A percentile compares a stretch with the other conserved stretches of the same genome.
These are phyloP conservation scores for Stemphylium lycopersici DNA, from an alignment of 2,329 filamentous ascomycete species.

Conservation along the genomic window DNA sequence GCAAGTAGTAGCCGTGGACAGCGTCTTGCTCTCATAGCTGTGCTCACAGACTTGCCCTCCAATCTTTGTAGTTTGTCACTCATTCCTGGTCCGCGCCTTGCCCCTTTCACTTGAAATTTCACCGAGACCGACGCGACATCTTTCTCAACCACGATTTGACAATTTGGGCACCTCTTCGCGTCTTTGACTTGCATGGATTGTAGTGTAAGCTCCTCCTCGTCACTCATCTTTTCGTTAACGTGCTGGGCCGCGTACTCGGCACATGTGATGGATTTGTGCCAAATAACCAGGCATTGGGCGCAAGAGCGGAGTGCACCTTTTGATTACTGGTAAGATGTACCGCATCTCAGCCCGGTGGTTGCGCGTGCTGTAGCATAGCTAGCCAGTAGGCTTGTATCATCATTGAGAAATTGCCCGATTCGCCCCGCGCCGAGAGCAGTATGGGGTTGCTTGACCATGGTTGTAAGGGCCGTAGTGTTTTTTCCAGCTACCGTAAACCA, in stretches of 20 bases:
- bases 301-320: constrained; percentile 33
- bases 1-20: no score
- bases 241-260: constrained; percentile 25
- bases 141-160: constrained; percentile 39
- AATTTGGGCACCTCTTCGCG: constrained; percentile 39
- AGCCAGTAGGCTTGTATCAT: no score
- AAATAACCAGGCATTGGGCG: constrained; percentile 28
- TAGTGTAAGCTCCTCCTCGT: constrained; percentile 29
- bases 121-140: neutral
- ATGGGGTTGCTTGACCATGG: no score
- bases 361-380: no score
- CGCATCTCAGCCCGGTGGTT: neutral
- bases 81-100: constrained; percentile 15
- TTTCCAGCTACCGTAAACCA: no score
- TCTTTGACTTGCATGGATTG: constrained; percentile 32
- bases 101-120: neutral
- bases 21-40: no score
- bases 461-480: no score
- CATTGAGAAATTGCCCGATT: no score
- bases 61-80: no score
- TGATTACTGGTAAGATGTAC: no score
- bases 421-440: no score
- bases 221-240: constrained; percentile 29
- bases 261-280: constrained; percentile 34
- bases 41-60: no score